Conservation (phyloP, 176 grass and related monocot species). For the Triticum turgidum region DNA sequence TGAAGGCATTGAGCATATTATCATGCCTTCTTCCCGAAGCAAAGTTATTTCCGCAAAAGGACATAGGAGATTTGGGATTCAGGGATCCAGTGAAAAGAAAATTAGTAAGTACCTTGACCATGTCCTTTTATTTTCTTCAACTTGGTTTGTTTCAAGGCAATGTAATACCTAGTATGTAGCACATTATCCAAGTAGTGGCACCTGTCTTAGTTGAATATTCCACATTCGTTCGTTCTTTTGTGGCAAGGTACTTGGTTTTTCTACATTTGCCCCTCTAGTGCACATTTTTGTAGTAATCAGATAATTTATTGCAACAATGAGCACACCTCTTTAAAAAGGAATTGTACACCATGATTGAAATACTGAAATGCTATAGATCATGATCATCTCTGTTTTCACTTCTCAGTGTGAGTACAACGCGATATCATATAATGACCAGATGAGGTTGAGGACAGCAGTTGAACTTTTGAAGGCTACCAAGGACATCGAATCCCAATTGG, state of each 20-base stretch:
- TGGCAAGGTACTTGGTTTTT: not conserved
- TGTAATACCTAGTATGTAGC: conserved; percentile 20
- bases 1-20: conserved; percentile 77
- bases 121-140: not conserved
- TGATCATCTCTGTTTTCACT: conserved; percentile 21
- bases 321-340: not conserved
- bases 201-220: not conserved
- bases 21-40: conserved; percentile 94
- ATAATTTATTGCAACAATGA: not conserved
- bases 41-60: conserved; percentile 88
- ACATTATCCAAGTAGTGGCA: not conserved
- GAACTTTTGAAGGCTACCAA: conserved; percentile 85
- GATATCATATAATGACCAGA: conserved; percentile 86
- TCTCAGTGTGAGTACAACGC: conserved; percentile 89
- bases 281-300: not conserved
- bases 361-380: not conserved
- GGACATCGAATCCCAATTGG: conserved; percentile 88
- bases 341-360: not conserved
- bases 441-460: conserved; percentile 90
- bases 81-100: conserved; percentile 88
- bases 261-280: not conserved
- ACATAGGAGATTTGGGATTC: conserved; percentile 92
- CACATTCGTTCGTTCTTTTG: not conserved
- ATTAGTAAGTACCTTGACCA: conserved; percentile 54
- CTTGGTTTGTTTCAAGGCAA: conserved; percentile 15